A percentile compares a stretch with the other conserved stretches of the same genome.
These are phyloP conservation scores for Linnemannia exigua DNA, from an alignment of 192 early-diverging fungal species.

Conservation along the genomic window DNA sequence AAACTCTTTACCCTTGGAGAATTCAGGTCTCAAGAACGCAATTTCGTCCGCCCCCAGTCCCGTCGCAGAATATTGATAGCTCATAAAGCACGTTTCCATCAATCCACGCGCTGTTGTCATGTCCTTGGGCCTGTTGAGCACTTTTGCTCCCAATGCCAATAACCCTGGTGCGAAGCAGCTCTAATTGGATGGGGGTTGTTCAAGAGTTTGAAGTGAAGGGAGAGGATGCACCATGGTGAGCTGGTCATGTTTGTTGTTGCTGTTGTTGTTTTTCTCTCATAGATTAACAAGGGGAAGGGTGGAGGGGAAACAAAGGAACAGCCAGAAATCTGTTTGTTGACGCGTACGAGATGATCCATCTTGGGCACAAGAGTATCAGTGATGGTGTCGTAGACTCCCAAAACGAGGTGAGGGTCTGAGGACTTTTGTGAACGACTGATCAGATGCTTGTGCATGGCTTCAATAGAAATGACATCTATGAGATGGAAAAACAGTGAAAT, in stretches of 20 bases:
- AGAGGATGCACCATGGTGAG: neutral
- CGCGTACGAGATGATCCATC: constrained; percentile 78
- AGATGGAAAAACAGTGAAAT: neutral
- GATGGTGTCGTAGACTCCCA: constrained; percentile 31
- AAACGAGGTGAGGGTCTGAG: constrained; percentile 8
- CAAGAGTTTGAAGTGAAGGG: neutral
- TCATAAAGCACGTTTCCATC: constrained; percentile 71
- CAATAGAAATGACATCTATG: constrained; percentile 24
- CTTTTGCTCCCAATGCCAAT: constrained; percentile 70
- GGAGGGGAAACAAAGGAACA: no score
- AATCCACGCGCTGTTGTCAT: constrained; percentile 77
- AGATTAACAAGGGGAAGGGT: neutral
- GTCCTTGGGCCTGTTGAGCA: constrained; percentile 65
- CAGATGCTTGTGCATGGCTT: constrained; percentile 37
- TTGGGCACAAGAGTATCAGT: constrained; percentile 57
- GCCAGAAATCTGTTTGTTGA: neutral
- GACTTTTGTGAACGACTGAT: constrained; percentile 28
- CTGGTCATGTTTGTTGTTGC: no score
- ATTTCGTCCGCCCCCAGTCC: constrained; percentile 48
- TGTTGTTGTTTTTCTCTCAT: no score
- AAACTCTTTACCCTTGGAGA: constrained; percentile 26
- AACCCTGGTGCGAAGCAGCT: constrained; percentile 85
- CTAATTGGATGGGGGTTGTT: neutral
- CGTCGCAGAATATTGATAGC: constrained; percentile 31
- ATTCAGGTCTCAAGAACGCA: constrained; percentile 31